Base-by-base conservation (phyloP, 129 eudicot genomes). In the Pittosporum tobira region DNA sequence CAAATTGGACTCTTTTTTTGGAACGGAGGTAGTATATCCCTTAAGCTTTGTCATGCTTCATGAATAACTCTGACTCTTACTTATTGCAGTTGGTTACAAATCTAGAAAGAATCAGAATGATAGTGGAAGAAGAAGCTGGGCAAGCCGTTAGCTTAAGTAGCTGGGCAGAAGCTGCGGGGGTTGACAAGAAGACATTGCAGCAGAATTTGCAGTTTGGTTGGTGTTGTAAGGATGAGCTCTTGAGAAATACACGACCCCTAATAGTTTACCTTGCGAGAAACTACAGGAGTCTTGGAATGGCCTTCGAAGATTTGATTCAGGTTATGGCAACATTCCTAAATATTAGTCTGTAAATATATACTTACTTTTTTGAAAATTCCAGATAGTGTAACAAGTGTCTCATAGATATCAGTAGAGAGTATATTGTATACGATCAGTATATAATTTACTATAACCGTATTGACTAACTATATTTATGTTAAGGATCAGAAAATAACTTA, bases 101-200 rank as follows among this genome's bases (percentile, higher is more conserved):
- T 16, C 69, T 89, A 75, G 95, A 89, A 60, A 85, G 71, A 67
- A 74, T 85, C 40, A 79, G 69, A 66, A 63, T 29, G 31, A 34
- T 36, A 51, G 63, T 85, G 54, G 97, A 81, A 75, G 62, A 82
- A 73, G 88, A 79, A 65, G 60, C 68, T 10, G 97, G 97, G 56
- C 51, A 69, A 73, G 63, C 48, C 45, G 88, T 76, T 71, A 85
- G 77, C 61, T 61, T 85, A 59, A 71, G 72, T 56, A 71, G 71
- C 69, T 89, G 97, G 97, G 97, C 97, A 7, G 73, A 66, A 73
- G 97, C 84, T 67, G 93, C 95, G 49, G 81, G 81, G 56, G 27
- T 89, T 4, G 82, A 82, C 51, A 75, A 77, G 78, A 79, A 72
- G 61, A 77, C 47, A 54, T 69, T 89, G 68, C 93, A 74, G 62